These are phyloP conservation scores for Jatropha podagrica DNA, from an alignment of 441 rosid genomes.

Conservation along the genomic window DNA sequence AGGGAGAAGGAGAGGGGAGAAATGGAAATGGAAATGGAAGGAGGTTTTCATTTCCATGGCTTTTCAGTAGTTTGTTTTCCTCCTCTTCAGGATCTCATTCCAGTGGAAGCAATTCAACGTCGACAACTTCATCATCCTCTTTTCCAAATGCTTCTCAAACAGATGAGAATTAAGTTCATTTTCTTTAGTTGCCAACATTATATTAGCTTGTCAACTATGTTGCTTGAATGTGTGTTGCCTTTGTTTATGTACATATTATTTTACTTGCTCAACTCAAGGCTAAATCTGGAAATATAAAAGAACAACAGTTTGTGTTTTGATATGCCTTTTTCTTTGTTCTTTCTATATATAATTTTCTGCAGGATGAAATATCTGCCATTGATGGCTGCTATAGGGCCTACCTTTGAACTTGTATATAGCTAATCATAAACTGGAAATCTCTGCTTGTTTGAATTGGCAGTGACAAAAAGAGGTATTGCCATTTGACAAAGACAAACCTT, in stretches of 20 bases:
- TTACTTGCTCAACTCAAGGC: constrained; percentile 8
- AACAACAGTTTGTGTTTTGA: constrained; percentile 17
- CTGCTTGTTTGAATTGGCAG: constrained; percentile 18
- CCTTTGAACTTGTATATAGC: neutral
- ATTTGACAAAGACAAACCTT: neutral
- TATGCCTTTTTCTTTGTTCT: constrained; percentile 12
- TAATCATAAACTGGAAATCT: neutral
- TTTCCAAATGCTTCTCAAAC: constrained; percentile 35
- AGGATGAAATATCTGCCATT: neutral
- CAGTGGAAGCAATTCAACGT: constrained; percentile 33
- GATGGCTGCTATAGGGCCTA: neutral
- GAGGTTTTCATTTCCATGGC: constrained; percentile 73
- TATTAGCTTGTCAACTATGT: constrained; percentile 22
- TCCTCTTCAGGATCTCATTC: constrained; percentile 47
- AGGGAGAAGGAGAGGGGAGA: constrained; percentile 28
- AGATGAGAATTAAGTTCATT: constrained; percentile 30
- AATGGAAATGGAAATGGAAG: constrained; percentile 36
- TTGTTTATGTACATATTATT: constrained; percentile 32
- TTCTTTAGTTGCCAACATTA: neutral
- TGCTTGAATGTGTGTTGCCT: constrained; percentile 30
- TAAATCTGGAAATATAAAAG: neutral
- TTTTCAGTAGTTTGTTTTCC: constrained; percentile 57
- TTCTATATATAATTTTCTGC: neutral
- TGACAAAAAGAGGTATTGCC: neutral
- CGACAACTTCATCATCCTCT: constrained; percentile 34